Conservation (phyloP, 495 filamentous ascomycete genomes). For the Talaromyces borbonicus region DNA sequence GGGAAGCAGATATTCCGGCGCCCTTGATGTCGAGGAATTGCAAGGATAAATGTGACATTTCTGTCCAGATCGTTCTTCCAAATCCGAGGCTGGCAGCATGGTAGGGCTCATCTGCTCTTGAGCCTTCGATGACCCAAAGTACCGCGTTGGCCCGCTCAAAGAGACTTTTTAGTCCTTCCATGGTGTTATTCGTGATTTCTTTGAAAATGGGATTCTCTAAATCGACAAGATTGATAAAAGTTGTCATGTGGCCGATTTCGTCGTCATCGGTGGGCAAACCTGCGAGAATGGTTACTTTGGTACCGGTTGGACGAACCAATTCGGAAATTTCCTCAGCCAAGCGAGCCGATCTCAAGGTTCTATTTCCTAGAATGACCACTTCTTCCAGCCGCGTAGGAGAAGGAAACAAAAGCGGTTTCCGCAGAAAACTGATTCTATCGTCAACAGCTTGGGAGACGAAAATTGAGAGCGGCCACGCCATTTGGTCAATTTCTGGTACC, state of each 20-base stretch:
- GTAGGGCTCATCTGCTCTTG: slow-evolving; percentile 15
- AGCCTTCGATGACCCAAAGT: slow-evolving; percentile 26
- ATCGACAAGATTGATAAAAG: slow-evolving; percentile 30
- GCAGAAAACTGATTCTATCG: slow-evolving; percentile 17
- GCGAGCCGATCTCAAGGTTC: not conserved
- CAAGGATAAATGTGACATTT: not conserved
- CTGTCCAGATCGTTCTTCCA: not conserved
- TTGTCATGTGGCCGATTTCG: not conserved
- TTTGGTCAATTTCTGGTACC: slow-evolving; percentile 12
- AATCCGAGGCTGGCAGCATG: slow-evolving; percentile 30
- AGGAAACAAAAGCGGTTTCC: slow-evolving; percentile 9
- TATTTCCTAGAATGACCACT: not conserved
- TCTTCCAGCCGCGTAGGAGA: not conserved
- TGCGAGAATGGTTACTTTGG: not conserved
- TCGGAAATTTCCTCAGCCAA: not conserved
- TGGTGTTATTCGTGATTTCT: slow-evolving; percentile 15
- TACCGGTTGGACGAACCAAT: not conserved
- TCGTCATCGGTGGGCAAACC: not conserved
- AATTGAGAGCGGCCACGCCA: slow-evolving; percentile 25
- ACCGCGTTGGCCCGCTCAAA: slow-evolving; percentile 17
- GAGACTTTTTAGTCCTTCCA: slow-evolving; percentile 12
- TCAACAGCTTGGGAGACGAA: slow-evolving; percentile 38
- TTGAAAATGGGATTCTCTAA: slow-evolving; percentile 35
- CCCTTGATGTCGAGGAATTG: not conserved
- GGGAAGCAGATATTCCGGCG: too few species aligned